Conservation (phyloP, 805 yeast species). For the Debaryomyces maramus region DNA sequence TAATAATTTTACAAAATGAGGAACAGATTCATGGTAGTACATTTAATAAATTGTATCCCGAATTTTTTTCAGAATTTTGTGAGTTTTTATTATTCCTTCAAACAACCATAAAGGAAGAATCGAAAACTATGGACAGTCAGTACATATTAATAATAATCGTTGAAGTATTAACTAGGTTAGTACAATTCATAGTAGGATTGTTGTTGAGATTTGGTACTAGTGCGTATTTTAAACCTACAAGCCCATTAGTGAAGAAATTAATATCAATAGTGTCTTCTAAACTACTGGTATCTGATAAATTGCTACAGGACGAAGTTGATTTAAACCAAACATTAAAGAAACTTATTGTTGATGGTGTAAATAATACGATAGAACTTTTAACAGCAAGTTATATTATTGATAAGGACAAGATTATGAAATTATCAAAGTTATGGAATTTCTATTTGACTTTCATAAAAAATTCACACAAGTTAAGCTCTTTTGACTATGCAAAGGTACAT, state of each 20-base stretch:
- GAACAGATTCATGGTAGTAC: conserved; percentile 13
- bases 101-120: neutral
- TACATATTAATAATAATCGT: conserved; percentile 26
- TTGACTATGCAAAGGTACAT: conserved; percentile 34
- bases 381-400: conserved; percentile 12
- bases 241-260: neutral
- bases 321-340: conserved; percentile 7
- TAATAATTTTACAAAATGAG: conserved; percentile 38
- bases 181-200: conserved; percentile 35
- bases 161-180: conserved; percentile 29
- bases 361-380: conserved; percentile 11
- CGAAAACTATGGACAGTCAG: conserved; percentile 5
- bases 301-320: conserved; percentile 2
- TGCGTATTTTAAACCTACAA: neutral
- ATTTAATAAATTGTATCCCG: neutral
- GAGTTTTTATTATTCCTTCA: neutral
- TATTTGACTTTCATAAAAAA: conserved; percentile 37
- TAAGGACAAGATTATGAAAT: conserved; percentile 15
- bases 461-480: conserved; percentile 25
- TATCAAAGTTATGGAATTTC: conserved; percentile 39
- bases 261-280: neutral
- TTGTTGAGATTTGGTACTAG: conserved; percentile 24
- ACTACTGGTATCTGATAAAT: neutral
- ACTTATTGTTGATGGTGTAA: conserved; percentile 12
- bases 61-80: conserved; percentile 2